Evolutionary conservation across 2,329 filamentous ascomycete genomes (phyloP).

Genomic region (Stagonosporopsis chrysanthemi): DNA sequence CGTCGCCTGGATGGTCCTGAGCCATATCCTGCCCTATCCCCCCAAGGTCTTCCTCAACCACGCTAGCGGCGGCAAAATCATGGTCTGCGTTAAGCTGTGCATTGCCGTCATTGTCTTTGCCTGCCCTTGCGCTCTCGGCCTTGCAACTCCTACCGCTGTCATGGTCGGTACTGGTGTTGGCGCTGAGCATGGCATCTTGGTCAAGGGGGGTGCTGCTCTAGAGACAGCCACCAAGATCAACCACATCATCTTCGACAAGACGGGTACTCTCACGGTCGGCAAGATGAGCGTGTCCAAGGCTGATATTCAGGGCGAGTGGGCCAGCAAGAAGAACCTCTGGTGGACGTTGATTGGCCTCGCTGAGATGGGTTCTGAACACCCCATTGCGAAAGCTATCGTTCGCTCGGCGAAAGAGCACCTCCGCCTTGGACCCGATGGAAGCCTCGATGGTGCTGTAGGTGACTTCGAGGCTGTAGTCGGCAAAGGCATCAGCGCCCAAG

Average conservation of each 20-base stretch:
- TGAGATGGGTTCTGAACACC: slow-evolving; percentile 95
- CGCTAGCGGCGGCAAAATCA: slow-evolving; percentile 85
- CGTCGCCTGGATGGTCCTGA: slow-evolving; percentile 91
- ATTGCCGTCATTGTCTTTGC: slow-evolving; percentile 99
- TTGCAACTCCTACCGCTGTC: slow-evolving; percentile 94
- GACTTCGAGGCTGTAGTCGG: slow-evolving; percentile 86
- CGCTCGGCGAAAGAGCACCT: slow-evolving; percentile 77
- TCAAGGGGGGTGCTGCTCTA: slow-evolving; percentile 92
- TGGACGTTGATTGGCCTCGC: slow-evolving; percentile 96
- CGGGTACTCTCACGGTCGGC: slow-evolving; percentile 90
- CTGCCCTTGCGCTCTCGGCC: slow-evolving; percentile 93
- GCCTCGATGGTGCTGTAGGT: slow-evolving; percentile 82
- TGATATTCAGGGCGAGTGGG: slow-evolving; percentile 73
- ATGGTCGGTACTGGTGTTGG: slow-evolving; percentile 99
- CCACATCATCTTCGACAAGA: slow-evolving; percentile 93
- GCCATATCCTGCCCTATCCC: slow-evolving; percentile 82
- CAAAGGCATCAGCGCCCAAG: slow-evolving; percentile 80
- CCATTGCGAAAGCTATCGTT: slow-evolving; percentile 89
- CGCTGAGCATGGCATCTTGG: slow-evolving; percentile 94
- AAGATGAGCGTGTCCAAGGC: slow-evolving; percentile 90
- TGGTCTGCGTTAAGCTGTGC: slow-evolving; percentile 96
- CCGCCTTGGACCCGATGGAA: slow-evolving; percentile 72
- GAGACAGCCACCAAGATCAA: slow-evolving; percentile 91
- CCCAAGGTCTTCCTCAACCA: slow-evolving; percentile 85
- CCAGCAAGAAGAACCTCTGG: slow-evolving; percentile 76